phyloP scores from a whole-genome alignment of 164 flowering plant species.

The Stephania japonica region DNA sequence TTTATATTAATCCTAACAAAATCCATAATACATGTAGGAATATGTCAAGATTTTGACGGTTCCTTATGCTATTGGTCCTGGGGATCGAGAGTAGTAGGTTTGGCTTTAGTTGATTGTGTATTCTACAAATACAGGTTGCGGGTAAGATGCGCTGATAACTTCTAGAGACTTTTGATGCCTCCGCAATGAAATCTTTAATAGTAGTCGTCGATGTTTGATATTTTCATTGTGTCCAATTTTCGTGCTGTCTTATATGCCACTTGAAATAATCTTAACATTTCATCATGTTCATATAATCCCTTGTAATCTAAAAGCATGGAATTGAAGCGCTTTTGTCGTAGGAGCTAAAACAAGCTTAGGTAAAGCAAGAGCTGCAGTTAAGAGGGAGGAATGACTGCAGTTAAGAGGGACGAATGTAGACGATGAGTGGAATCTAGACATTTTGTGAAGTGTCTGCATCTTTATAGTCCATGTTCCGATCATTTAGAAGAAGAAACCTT shows the following conservation, averaged over 20 bases:
- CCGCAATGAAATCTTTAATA: not conserved
- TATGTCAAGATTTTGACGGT: slow-evolving; percentile 48
- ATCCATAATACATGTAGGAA: slow-evolving; percentile 37
- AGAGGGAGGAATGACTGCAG: slow-evolving; percentile 6
- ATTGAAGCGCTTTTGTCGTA: not conserved
- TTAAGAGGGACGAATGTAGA: too few relatives aligned
- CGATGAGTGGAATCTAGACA: not conserved
- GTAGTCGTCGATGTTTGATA: not conserved
- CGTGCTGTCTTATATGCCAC: slow-evolving; percentile 87
- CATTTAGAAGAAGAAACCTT: not conserved
- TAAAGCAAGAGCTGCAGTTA: not conserved
- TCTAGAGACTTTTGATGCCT: not conserved
- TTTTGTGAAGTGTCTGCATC: not conserved
- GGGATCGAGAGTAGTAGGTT: slow-evolving; percentile 42
- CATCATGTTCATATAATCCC: not conserved
- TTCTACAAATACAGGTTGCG: slow-evolving; percentile 91
- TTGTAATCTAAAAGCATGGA: not conserved
- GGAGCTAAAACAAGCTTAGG: not conserved
- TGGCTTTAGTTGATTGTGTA: slow-evolving; percentile 56
- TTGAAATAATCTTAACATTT: slow-evolving; percentile 55
- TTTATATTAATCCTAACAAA: not conserved
- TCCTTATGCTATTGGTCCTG: slow-evolving; percentile 44
- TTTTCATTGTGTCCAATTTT: not conserved
- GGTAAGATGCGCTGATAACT: slow-evolving; percentile 24
- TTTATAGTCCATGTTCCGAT: not conserved